These are phyloP conservation scores for Phytophthora colocasiae DNA, from an alignment of 352 stramenopile genomes.

Conservation along the genomic window DNA sequence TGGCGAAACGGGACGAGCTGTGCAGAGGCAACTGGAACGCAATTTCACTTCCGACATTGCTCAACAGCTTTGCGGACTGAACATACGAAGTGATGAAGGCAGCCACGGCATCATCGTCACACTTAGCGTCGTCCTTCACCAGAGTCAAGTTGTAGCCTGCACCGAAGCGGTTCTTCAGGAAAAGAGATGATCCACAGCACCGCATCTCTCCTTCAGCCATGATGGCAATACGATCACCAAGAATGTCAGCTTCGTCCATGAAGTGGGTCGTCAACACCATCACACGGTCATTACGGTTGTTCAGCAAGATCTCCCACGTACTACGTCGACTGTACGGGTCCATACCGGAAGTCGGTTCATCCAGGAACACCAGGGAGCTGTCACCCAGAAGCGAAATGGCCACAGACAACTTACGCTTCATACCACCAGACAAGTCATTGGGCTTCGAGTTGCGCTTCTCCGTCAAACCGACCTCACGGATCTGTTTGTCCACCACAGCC, in stretches of 20 bases:
- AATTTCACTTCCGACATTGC: slow-evolving; percentile 78
- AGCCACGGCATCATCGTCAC: slow-evolving; percentile 43
- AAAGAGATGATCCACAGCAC: slow-evolving; percentile 80
- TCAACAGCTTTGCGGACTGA: slow-evolving; percentile 51
- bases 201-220: slow-evolving; percentile 83
- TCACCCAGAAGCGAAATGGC: slow-evolving; percentile 89
- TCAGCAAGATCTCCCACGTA: slow-evolving; percentile 87
- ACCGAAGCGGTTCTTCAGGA: slow-evolving; percentile 81
- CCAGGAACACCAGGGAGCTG: slow-evolving; percentile 86
- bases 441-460: slow-evolving; percentile 63
- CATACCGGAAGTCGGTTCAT: slow-evolving; percentile 95
- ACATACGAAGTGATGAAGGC: slow-evolving; percentile 46
- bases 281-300: slow-evolving; percentile 64
- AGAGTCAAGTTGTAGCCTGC: slow-evolving; percentile 78
- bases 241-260: slow-evolving; percentile 92
- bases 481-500: slow-evolving; percentile 43
- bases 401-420: slow-evolving; percentile 92
- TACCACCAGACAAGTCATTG: slow-evolving; percentile 82
- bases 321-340: slow-evolving; percentile 96
- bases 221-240: slow-evolving; percentile 86
- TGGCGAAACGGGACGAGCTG: slow-evolving; percentile 52
- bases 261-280: slow-evolving; percentile 97
- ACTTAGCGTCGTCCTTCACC: slow-evolving; percentile 54
- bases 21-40: slow-evolving; percentile 70
- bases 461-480: slow-evolving; percentile 67